Conservation (phyloP, 2,329 filamentous ascomycete species). For the Thermothelomyces thermophilus region DNA sequence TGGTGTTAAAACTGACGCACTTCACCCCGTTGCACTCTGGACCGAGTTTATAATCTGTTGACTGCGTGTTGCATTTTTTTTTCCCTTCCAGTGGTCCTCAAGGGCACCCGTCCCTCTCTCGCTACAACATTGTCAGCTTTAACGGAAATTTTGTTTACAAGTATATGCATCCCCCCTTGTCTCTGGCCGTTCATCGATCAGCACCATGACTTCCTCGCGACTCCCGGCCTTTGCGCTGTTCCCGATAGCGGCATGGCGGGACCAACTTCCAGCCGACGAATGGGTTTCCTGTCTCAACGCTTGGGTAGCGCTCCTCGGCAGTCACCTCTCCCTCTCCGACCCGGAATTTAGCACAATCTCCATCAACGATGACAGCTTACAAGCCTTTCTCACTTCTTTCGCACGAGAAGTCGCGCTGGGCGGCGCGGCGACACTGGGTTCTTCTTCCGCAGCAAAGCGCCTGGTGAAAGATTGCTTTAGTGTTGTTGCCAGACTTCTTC, state of each 20-base stretch:
- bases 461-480: conserved; percentile 61
- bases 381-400: conserved; percentile 61
- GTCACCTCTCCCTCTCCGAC: conserved; percentile 55
- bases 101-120: neutral
- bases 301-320: conserved; percentile 63
- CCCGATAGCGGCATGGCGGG: conserved; percentile 61
- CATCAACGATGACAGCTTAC: conserved; percentile 51
- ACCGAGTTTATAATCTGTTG: neutral
- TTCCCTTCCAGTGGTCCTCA: neutral
- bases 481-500: conserved; percentile 53
- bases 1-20: neutral
- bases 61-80: neutral
- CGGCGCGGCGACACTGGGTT: conserved; percentile 31
- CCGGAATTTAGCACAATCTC: conserved; percentile 47
- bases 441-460: conserved; percentile 31
- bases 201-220: conserved; percentile 13
- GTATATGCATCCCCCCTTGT: neutral
- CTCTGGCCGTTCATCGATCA: conserved; percentile 1
- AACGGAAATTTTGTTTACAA: too few relatives aligned
- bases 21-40: neutral
- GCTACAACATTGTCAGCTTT: too few relatives aligned
- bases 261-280: conserved; percentile 59
- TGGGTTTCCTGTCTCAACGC: conserved; percentile 73
- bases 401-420: conserved; percentile 47
- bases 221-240: conserved; percentile 73